Conservation (phyloP, 805 yeast genomes). For the Monosporozyma yasuniensis region DNA sequence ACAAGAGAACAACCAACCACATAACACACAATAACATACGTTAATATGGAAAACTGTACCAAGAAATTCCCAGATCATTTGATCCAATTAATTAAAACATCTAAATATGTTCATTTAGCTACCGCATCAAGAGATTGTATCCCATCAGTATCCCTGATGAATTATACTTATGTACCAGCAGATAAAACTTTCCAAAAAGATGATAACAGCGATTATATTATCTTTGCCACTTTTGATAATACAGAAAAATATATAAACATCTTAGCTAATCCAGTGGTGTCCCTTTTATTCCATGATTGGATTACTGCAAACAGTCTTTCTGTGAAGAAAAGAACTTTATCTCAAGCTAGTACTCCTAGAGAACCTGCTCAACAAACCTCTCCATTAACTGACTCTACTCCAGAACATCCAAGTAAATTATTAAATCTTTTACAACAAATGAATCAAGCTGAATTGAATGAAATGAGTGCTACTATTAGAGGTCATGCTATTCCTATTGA, state of each 20-base stretch:
- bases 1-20: too few species aligned
- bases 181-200: slow-evolving; percentile 29
- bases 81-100: slow-evolving; percentile 42
- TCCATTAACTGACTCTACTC: slow-evolving; percentile 13
- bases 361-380: not conserved
- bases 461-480: slow-evolving; percentile 71
- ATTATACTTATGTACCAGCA: slow-evolving; percentile 58
- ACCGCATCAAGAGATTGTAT: slow-evolving; percentile 56
- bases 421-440: slow-evolving; percentile 59
- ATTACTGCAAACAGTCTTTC: slow-evolving; percentile 46
- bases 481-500: slow-evolving; percentile 58
- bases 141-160: slow-evolving; percentile 90
- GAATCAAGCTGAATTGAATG: slow-evolving; percentile 71
- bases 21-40: too few species aligned
- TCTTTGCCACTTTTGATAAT: slow-evolving; percentile 60
- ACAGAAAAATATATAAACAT: slow-evolving; percentile 74
- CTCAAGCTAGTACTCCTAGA: slow-evolving; percentile 26
- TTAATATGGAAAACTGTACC: slow-evolving; percentile 19
- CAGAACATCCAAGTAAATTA: slow-evolving; percentile 34
- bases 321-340: slow-evolving; percentile 22
- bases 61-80: slow-evolving; percentile 33
- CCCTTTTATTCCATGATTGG: slow-evolving; percentile 88
- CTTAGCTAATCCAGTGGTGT: slow-evolving; percentile 61
- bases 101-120: slow-evolving; percentile 74
- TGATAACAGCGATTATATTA: slow-evolving; percentile 41